Evolutionary conservation across 805 yeast species (phyloP), one percentile per base, ranked within the genome.

Genomic region (Schizosaccharomyces lindneri): DNA sequence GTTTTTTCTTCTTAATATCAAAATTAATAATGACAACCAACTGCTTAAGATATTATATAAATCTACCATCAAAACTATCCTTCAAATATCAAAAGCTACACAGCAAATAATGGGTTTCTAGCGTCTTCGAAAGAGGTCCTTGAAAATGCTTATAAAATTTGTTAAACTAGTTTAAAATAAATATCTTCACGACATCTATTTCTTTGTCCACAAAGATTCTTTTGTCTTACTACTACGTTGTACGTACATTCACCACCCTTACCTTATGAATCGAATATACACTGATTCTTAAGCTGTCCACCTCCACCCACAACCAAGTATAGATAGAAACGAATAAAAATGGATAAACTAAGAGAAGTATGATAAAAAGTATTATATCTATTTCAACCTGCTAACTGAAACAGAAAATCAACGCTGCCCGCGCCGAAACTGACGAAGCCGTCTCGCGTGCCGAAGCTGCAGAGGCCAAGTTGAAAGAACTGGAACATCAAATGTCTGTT

Each of bases 341-440:
- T 76, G 79, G 80, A 76, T 64, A 76, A 76, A 69, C 73, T 76
- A 63, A 76, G 75, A 71, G 80, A 76, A 68, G 79, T 76, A 70
- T 63, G 79, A 71, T 48, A 27, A 19, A 9, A 7, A 31, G 51
- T 9, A 43, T 19, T n/a, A 36, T 3, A 17, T 27, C 17, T 0
- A 19, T 15, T 41, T 61, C 29, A n/a, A 24, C 43, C 31, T 43
- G 43, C 27, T 61, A 36, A 24, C n/a, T 32, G 21, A 46, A 31
- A 36, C 65, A 86, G 94, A 88, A 87, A 81, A 78, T 88, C 76
- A 83, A 77, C 79, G 82, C 82, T 75, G 82, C 93, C 74, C 89
- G 90, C 76, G 78, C 86, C 69, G 97, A 93, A 72, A 90, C 95
- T 67, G 98, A 93, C 77, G 78, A 84, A 69, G 94, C 98, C 87